These are phyloP conservation scores for Skeletonema menzelii DNA, from an alignment of 108 stramenopile genomes.

Conservation along the genomic window DNA sequence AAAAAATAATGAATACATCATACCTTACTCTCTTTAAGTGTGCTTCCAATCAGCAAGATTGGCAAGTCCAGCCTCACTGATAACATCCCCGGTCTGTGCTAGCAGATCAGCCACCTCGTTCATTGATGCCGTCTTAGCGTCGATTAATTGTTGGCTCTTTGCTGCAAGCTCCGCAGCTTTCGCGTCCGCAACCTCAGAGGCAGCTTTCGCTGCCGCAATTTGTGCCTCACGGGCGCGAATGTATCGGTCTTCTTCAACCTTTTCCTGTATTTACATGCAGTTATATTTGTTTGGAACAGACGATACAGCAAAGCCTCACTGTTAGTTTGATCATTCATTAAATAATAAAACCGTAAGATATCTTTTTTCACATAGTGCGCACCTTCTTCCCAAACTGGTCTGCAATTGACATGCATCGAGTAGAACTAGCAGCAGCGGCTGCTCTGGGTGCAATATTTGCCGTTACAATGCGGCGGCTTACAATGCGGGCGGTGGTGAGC, in stretches of 20 bases:
- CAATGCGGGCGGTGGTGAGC: slow-evolving; percentile 27
- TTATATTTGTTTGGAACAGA: neutral
- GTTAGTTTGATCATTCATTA: neutral
- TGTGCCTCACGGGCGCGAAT: slow-evolving; percentile 44
- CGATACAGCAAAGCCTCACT: neutral
- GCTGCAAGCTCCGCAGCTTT: slow-evolving; percentile 25
- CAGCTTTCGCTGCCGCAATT: slow-evolving; percentile 18
- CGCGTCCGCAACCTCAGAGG: slow-evolving; percentile 14
- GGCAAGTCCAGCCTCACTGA: slow-evolving; percentile 48
- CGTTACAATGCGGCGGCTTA: slow-evolving; percentile 12
- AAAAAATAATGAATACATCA: neutral
- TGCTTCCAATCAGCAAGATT: slow-evolving; percentile 46
- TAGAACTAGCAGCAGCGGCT: slow-evolving; percentile 4
- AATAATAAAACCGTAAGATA: neutral
- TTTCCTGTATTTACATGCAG: slow-evolving; percentile 22
- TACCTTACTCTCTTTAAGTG: neutral
- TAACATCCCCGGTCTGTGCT: slow-evolving; percentile 38
- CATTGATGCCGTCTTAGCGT: slow-evolving; percentile 37
- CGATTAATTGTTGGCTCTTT: slow-evolving; percentile 24
- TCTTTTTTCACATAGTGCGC: neutral
- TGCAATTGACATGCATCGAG: slow-evolving; percentile 24
- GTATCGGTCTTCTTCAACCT: slow-evolving; percentile 49
- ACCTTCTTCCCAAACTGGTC: slow-evolving; percentile 25
- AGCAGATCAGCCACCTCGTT: slow-evolving; percentile 38
- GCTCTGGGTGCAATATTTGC: slow-evolving; percentile 17